phyloP scores from a whole-genome alignment of 352 stramenopile species.

The Nothophytophthora sp. region DNA sequence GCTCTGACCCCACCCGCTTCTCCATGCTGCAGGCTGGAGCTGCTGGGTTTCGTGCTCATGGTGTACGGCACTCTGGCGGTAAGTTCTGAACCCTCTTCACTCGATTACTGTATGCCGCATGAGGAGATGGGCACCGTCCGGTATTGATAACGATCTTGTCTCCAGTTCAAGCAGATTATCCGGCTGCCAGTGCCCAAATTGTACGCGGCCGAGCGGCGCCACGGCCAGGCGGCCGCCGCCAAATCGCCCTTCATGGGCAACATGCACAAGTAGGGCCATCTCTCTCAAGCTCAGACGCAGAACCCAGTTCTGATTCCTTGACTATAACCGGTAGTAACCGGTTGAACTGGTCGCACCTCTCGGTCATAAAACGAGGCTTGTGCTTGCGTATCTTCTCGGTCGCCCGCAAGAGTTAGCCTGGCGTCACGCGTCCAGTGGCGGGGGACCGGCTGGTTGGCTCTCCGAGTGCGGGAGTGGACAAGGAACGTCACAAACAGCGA shows the following conservation, averaged over 20 bases:
- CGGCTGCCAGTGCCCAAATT: slow-evolving; percentile 42
- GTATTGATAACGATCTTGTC: too few relatives aligned
- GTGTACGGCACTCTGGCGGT: slow-evolving; percentile 79
- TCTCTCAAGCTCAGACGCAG: too few relatives aligned
- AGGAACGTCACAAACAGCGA: too few relatives aligned
- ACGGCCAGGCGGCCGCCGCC: slow-evolving; percentile 24
- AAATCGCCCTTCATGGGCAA: slow-evolving; percentile 81
- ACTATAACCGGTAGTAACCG: too few relatives aligned
- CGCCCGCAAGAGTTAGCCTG: too few relatives aligned
- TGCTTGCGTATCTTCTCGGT: too few relatives aligned
- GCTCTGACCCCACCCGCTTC: slow-evolving; percentile 3
- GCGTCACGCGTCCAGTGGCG: too few relatives aligned
- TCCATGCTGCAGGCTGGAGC: slow-evolving; percentile 56
- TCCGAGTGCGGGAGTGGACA: too few relatives aligned
- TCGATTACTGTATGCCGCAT: not conserved
- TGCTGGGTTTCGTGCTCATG: slow-evolving; percentile 76
- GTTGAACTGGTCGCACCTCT: too few relatives aligned
- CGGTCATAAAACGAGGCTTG: too few relatives aligned
- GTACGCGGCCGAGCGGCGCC: slow-evolving; percentile 55
- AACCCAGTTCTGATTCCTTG: too few relatives aligned
- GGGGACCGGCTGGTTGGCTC: too few relatives aligned
- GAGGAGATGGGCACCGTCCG: not conserved
- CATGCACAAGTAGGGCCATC: slow-evolving; percentile 65
- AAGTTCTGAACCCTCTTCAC: slow-evolving; percentile 31
- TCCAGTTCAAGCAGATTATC: slow-evolving; percentile 88